A percentile compares a stretch with the other conserved stretches of the same genome.
These are phyloP conservation scores for Sphagnum magellanicum DNA, from an alignment of 228 moss, liverwort and hornwort species.

Conservation along the genomic window DNA sequence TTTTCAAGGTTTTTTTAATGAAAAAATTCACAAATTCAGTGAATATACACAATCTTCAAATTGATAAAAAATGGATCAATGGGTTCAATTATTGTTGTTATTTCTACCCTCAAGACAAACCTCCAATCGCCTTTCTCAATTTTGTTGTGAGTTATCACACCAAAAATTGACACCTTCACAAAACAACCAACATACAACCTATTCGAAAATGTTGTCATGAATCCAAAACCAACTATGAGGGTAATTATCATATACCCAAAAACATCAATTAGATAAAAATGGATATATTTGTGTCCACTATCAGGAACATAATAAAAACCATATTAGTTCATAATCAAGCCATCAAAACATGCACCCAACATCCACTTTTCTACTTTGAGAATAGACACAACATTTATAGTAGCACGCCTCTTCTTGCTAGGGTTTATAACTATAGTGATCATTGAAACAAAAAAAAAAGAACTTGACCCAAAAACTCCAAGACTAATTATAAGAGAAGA, in stretches of 20 bases:
- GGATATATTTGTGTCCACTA: neutral
- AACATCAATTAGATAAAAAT: neutral
- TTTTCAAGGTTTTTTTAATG: neutral
- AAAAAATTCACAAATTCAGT: neutral
- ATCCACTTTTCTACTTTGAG: no score
- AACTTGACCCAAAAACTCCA: no score
- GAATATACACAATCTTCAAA: neutral
- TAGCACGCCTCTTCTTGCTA: no score
- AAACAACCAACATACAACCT: neutral
- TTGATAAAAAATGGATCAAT: neutral
- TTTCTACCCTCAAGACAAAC: neutral
- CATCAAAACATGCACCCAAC: neutral
- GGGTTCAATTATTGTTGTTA: neutral
- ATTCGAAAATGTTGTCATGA: neutral
- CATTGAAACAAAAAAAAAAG: no score
- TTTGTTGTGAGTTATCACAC: neutral
- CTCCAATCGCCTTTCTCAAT: neutral
- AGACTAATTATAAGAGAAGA: no score
- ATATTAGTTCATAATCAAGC: neutral
- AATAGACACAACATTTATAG: no score
- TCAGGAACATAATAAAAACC: neutral
- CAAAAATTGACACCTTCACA: neutral
- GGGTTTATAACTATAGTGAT: no score
- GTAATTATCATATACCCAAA: neutral
- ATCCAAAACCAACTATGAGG: neutral